Conservation (phyloP, 2,329 filamentous ascomycete species). For the Bipolaris gigantea region DNA sequence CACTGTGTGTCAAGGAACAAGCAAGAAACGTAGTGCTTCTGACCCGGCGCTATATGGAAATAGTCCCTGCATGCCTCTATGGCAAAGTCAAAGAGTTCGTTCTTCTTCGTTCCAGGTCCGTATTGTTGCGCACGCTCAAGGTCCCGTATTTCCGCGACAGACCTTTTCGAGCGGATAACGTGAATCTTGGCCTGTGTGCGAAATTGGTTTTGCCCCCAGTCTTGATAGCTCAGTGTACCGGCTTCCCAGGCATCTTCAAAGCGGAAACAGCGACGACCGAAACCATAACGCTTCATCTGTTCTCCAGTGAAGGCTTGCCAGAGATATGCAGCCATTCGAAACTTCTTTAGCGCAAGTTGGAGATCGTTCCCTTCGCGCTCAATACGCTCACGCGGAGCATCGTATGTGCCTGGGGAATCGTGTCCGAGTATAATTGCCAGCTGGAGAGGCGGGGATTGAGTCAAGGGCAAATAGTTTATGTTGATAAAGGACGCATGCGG, state of each 20-base stretch:
- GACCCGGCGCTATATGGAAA: slow-evolving; percentile 73
- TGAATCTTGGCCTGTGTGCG: slow-evolving; percentile 91
- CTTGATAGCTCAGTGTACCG: slow-evolving; percentile 76
- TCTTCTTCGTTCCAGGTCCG: slow-evolving; percentile 66
- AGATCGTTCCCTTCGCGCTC: slow-evolving; percentile 81
- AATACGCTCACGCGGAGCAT: slow-evolving; percentile 73
- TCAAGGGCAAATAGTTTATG: slow-evolving; percentile 82
- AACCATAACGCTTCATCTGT: slow-evolving; percentile 88
- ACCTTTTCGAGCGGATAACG: slow-evolving; percentile 79
- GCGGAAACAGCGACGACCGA: slow-evolving; percentile 82
- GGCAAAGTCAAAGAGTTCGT: slow-evolving; percentile 76
- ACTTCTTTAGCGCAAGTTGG: slow-evolving; percentile 82
- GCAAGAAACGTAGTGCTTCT: slow-evolving; percentile 86
- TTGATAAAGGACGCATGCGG: slow-evolving; percentile 79
- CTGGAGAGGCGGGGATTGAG: slow-evolving; percentile 79
- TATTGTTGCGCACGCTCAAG: slow-evolving; percentile 80
- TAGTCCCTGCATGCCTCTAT: slow-evolving; percentile 75
- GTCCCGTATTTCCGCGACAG: slow-evolving; percentile 78
- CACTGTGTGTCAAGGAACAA: slow-evolving; percentile 87
- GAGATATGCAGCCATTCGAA: slow-evolving; percentile 90
- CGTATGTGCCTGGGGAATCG: slow-evolving; percentile 84
- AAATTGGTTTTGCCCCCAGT: slow-evolving; percentile 71
- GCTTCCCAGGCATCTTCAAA: slow-evolving; percentile 95
- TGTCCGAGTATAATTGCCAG: slow-evolving; percentile 84
- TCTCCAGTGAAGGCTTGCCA: slow-evolving; percentile 98